These are phyloP conservation scores for Nakazawaea laoshanensis DNA, from an alignment of 805 yeast species.

Conservation along the genomic window DNA sequence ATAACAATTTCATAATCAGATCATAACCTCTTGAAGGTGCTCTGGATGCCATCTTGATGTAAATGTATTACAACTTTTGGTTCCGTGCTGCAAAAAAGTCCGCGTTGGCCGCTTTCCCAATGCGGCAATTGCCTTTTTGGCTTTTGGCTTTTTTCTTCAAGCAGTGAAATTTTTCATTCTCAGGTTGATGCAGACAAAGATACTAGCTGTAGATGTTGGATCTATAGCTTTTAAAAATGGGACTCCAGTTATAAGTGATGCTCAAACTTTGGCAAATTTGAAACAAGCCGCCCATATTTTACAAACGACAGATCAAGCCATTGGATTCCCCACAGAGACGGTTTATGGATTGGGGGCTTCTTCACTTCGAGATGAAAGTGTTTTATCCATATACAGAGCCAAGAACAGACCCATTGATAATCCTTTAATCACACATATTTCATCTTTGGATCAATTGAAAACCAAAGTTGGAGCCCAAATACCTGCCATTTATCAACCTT, in stretches of 20 bases:
- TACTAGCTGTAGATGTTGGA: constrained; percentile 47
- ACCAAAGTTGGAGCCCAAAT: constrained; percentile 40
- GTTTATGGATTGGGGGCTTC: constrained; percentile 95
- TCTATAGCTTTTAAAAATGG: constrained; percentile 39
- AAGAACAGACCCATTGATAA: constrained; percentile 94
- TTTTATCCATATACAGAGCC: constrained; percentile 70
- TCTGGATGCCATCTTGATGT: constrained; percentile 42
- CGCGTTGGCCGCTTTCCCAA: not conserved
- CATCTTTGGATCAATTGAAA: constrained; percentile 66
- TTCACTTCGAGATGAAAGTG: constrained; percentile 66
- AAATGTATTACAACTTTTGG: not conserved
- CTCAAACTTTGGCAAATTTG: constrained; percentile 42
- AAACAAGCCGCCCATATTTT: constrained; percentile 52
- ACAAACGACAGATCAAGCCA: constrained; percentile 43
- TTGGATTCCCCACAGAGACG: constrained; percentile 95
- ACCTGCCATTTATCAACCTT: constrained; percentile 58
- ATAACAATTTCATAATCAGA: constrained; percentile 81
- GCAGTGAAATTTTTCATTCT: too few species aligned
- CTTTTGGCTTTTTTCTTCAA: too few species aligned
- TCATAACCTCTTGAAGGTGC: constrained; percentile 72
- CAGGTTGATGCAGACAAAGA: constrained; percentile 27
- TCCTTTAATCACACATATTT: constrained; percentile 85
- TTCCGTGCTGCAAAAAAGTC: too few species aligned
- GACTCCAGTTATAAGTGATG: constrained; percentile 39
- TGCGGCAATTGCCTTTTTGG: not conserved